phyloP scores from a whole-genome alignment of 139 green algal species.

The Chlamydomonas applanata region DNA sequence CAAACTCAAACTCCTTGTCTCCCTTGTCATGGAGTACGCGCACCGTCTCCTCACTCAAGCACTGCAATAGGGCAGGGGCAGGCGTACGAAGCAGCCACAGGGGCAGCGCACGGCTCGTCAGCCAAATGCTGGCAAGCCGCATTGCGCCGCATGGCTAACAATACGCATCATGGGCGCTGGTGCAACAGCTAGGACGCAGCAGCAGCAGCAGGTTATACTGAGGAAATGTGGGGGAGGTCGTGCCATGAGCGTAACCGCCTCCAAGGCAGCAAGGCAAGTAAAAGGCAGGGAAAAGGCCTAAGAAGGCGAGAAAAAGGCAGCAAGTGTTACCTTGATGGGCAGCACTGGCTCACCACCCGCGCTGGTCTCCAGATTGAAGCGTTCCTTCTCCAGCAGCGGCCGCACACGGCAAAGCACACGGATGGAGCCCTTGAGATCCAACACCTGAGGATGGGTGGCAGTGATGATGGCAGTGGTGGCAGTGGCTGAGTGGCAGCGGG shows the following conservation, averaged over 20 bases:
- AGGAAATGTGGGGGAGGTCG: too few relatives aligned
- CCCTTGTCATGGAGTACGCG: slow-evolving; percentile 22
- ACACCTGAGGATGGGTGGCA: slow-evolving; percentile 23
- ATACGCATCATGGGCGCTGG: too few relatives aligned
- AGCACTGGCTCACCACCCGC: neutral
- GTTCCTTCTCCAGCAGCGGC: slow-evolving; percentile 47
- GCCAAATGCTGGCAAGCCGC: neutral
- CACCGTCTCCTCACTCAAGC: slow-evolving; percentile 32
- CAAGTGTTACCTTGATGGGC: slow-evolving; percentile 11
- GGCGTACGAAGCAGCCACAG: neutral
- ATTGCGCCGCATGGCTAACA: too few relatives aligned
- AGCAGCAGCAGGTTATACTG: too few relatives aligned
- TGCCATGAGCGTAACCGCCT: neutral
- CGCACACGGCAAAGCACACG: slow-evolving; percentile 59
- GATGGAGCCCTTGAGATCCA: slow-evolving; percentile 64
- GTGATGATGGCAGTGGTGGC: neutral
- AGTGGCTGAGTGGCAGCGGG: neutral
- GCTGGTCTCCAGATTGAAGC: neutral
- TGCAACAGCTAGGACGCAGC: too few relatives aligned
- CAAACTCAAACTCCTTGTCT: slow-evolving; percentile 66
- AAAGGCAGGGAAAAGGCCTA: neutral
- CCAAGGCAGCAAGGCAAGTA: too few relatives aligned
- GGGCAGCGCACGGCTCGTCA: too few relatives aligned
- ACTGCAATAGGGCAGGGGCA: slow-evolving; percentile 3
- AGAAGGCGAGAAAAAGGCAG: neutral